Percentiles rank a stretch among this genome's conserved stretches.
Evolutionary conservation across 2,329 filamentous ascomycete species (phyloP).

Genomic region (Fusarium lyarnte): DNA sequence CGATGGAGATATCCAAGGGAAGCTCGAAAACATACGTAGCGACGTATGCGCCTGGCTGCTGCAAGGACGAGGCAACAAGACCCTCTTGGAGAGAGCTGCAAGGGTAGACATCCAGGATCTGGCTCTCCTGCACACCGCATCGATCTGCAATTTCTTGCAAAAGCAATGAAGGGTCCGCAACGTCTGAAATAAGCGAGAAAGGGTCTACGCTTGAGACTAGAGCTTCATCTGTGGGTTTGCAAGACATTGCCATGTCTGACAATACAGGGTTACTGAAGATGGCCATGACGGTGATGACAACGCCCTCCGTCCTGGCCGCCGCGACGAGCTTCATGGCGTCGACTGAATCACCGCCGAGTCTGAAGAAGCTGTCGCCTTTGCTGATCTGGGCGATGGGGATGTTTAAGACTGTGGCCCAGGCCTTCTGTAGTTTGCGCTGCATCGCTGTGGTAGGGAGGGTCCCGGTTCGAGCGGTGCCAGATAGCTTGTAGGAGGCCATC

Average conservation of each 20-base stretch:
- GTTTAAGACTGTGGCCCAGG: conserved; percentile 9
- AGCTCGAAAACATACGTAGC: conserved; percentile 33
- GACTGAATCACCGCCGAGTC: conserved; percentile 52
- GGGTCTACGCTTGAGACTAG: neutral
- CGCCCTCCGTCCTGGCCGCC: conserved; percentile 19
- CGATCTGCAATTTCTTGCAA: conserved; percentile 15
- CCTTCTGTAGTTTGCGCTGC: conserved; percentile 48
- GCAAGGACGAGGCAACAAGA: conserved; percentile 27
- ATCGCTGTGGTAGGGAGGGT: conserved; percentile 48
- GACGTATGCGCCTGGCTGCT: conserved; percentile 35
- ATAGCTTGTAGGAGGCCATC: conserved; percentile 29
- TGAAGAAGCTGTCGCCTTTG: conserved; percentile 53
- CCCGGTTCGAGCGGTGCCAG: conserved; percentile 34
- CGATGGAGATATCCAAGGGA: neutral
- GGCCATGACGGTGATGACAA: conserved; percentile 20
- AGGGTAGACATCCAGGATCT: conserved; percentile 27
- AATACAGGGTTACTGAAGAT: conserved; percentile 24
- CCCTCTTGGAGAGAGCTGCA: conserved; percentile 36
- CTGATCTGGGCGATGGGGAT: neutral
- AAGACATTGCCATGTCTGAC: conserved; percentile 20
- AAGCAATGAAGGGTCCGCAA: neutral
- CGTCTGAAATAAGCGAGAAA: conserved; percentile 6
- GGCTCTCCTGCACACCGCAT: conserved; percentile 5
- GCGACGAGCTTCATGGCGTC: conserved; percentile 41
- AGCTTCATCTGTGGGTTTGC: neutral